phyloP scores from a whole-genome alignment of 1,284 basidiomycete genomes.

The Pseudozyma sp. region DNA sequence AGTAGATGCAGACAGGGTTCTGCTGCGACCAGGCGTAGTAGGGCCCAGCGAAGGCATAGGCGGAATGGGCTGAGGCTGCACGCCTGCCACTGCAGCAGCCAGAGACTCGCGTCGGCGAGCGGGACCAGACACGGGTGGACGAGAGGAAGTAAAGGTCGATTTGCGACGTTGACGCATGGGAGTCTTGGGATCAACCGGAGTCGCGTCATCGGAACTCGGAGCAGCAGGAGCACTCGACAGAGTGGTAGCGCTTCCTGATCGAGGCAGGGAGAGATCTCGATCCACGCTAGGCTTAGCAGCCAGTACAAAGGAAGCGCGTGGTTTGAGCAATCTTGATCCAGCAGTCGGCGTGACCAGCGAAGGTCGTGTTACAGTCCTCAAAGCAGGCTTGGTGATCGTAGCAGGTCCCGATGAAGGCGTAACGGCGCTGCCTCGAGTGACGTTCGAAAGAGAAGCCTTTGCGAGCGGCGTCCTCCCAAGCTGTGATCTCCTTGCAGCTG shows the following conservation, averaged over 20 bases:
- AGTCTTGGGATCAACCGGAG: conserved; percentile 23
- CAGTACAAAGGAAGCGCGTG: conserved; percentile 11
- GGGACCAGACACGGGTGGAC: conserved; percentile 40
- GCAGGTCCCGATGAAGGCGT: conserved; percentile 2
- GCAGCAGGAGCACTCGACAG: background rate
- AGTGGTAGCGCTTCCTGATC: conserved; percentile 30
- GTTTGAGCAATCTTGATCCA: conserved; percentile 24
- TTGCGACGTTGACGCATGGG: conserved; percentile 43
- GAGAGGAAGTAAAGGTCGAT: conserved; percentile 36
- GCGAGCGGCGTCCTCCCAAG: conserved; percentile 3
- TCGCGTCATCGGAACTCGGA: background rate
- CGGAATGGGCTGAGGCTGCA: conserved; percentile 28
- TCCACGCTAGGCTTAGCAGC: conserved; percentile 1
- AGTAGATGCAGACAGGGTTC: conserved; percentile 5
- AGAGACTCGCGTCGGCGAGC: conserved; percentile 36
- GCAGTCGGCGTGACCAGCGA: conserved; percentile 31
- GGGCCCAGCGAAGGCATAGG: conserved; percentile 27
- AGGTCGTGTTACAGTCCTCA: conserved; percentile 11
- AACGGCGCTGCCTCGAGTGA: conserved; percentile 4
- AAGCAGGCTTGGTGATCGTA: conserved; percentile 13
- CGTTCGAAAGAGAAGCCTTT: conserved; percentile 15
- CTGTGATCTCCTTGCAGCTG: conserved; percentile 26
- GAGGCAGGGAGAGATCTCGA: conserved; percentile 2
- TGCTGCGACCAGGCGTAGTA: conserved; percentile 18
- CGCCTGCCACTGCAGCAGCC: conserved; percentile 16